Evolutionary conservation across 2,329 filamentous ascomycete species (phyloP), one percentile per base, ranked within the genome.

Genomic region (Ascochyta koolunga): DNA sequence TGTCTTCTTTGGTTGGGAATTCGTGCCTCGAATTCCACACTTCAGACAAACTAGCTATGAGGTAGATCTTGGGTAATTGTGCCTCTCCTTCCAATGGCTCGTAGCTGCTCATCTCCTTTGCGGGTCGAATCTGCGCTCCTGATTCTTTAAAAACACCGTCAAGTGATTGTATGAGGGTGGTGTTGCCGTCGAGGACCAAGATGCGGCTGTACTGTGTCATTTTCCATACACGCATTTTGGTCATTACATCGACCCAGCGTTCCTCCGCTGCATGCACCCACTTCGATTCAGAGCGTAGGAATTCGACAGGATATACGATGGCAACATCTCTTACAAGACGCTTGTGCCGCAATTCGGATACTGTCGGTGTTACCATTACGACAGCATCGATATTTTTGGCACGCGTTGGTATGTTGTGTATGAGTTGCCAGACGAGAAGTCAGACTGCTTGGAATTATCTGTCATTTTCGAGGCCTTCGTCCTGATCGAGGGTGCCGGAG

Each of bases 141-240:
- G 69, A 64, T 33, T 76, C 73, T 25, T 70, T 57, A 58, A 76
- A 77, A 25, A 77, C 60, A 37, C 56, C 69, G 52, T 75, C 71
- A 8, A 76, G 56, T 0, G 67, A 60, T 18, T 55, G 41, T 19
- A 59, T 57, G 15, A 76, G 63, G 35, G 76, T 59, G 2, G 59
- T 73, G 55, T 77, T 74, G 39, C 64, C 70, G 43, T 77, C 74
- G 7, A 77, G 55, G 56, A 77, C 69, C 24, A 65, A 59, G 35
- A 77, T 68, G 9, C 64, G 60, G 15, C 51, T 55, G 59, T 75
- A 77, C 36, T 76, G 64, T 1, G 65, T 72, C 49, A 77, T 64
- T 56, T 76, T 62, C 67, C 68, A 77, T 2, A 75, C 63, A 21
- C 72, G 71, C 22, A 78, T 60, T 60, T 78, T 78, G 15, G 71